Base-by-base conservation (phyloP, 805 yeast species). In the Cephaloascus fragrans region DNA sequence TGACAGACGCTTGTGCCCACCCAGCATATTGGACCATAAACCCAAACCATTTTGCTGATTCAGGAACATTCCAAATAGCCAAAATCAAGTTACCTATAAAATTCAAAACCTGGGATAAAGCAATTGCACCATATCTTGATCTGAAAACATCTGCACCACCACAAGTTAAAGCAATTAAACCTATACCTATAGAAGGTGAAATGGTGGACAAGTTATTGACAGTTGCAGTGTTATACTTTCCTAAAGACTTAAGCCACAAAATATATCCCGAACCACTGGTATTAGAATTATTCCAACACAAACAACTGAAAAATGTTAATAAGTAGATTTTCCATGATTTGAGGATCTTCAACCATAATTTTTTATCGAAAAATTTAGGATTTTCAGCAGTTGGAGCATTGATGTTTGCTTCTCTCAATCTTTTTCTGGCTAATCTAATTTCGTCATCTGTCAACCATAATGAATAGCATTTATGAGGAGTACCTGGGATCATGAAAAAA, bases 271-370 rank as follows among this genome's bases (percentile, higher is more conserved):
- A 69, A 17, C 63, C 55, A 5, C 58, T 47, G 37, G 62, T 67
- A 43, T 75, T 77, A 53, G 71, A 71, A 50, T 74, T 73, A 57
- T 80, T 79, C 77, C 80, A 77, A 39, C 81, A 75, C 47, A 77
- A 64, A 29, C 76, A 65, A 47, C 75, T 73, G 59, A 75, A 73
- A 4, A 75, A 55, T 4, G 71, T 56, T 20, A 81, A 52, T 2
- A 75, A 67, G 57, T 77, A 79, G 42, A 82, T 66, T 37, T 77
- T 76, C 83, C 84, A 78, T 26, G 72, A 62, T 3, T 67, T 54
- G 36, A 79, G 56, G 16, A 77, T 68, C 16, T 62, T 59, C 37
- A 61, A 66, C 85, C 86, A 80, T 18, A 67, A 57, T 6, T 62
- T 52, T 41, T 49, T 43, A 45, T 69, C 65, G 41, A 71, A 67